These are phyloP conservation scores for Thalassiosira profunda DNA, from an alignment of 108 stramenopile species.

Conservation along the genomic window DNA sequence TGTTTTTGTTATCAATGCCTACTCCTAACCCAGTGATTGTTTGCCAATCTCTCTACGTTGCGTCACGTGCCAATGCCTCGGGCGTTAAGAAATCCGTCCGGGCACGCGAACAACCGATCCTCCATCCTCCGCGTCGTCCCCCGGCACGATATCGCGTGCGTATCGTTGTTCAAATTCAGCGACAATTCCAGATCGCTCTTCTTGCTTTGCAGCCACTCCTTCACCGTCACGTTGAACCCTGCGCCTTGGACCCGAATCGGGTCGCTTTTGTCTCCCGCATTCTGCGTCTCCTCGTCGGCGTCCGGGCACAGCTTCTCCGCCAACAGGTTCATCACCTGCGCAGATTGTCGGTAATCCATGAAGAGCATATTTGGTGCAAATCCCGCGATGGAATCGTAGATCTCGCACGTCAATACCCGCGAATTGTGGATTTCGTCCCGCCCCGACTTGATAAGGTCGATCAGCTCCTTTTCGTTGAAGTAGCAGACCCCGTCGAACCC, in stretches of 20 bases:
- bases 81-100: slow-evolving; percentile 17
- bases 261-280: not conserved
- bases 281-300: not conserved
- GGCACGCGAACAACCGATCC: slow-evolving; percentile 8
- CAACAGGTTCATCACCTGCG: slow-evolving; percentile 13
- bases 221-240: slow-evolving; percentile 6
- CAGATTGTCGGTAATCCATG: slow-evolving; percentile 36
- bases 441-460: slow-evolving; percentile 5
- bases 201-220: slow-evolving; percentile 28
- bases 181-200: slow-evolving; percentile 11
- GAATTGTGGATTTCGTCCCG: slow-evolving; percentile 15
- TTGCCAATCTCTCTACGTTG: no score
- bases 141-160: slow-evolving; percentile 1
- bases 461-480: slow-evolving; percentile 20
- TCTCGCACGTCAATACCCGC: slow-evolving; percentile 23
- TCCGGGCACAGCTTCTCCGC: slow-evolving; percentile 38
- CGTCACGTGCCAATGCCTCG: no score
- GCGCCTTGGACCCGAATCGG: slow-evolving; percentile 9
- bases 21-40: no score
- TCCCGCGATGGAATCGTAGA: slow-evolving; percentile 29
- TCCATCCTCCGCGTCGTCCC: slow-evolving; percentile 26
- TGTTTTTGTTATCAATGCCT: no score
- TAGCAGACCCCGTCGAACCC: slow-evolving; percentile 19
- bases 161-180: slow-evolving; percentile 12
- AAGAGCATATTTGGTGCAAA: slow-evolving; percentile 47